These are phyloP conservation scores for Aphanomyces stellatus DNA, from an alignment of 352 stramenopile species.

Conservation along the genomic window DNA sequence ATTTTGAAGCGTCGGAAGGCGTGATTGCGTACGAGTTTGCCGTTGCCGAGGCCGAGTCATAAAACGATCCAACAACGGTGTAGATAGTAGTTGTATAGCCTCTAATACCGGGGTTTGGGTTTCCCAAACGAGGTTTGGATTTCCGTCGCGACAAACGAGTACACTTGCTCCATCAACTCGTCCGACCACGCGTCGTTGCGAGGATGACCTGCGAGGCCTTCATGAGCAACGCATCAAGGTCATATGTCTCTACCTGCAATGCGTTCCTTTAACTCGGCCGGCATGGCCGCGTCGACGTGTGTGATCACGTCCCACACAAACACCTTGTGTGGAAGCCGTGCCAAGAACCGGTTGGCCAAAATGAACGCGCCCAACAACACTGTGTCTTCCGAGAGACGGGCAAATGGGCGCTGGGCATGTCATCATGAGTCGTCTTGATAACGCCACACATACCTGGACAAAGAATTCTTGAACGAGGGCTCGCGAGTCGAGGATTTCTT, in stretches of 20 bases:
- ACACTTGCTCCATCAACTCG: conserved; percentile 43
- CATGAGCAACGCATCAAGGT: not conserved
- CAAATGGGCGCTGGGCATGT: conserved; percentile 10
- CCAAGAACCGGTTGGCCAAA: conserved; percentile 35
- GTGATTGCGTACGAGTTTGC: conserved; percentile 3
- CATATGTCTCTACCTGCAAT: not conserved
- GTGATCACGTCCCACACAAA: conserved; percentile 44
- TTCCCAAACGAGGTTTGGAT: not conserved
- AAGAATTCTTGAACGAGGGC: conserved; percentile 71
- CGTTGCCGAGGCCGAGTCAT: no score
- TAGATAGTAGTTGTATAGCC: no score
- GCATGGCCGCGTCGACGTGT: conserved; percentile 25
- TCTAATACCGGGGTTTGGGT: no score
- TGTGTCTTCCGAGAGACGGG: conserved; percentile 21
- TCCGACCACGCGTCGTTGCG: conserved; percentile 41
- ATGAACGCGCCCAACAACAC: conserved; percentile 52
- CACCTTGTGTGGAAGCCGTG: conserved; percentile 33
- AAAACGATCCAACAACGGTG: no score
- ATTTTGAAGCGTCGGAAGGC: conserved; percentile 3
- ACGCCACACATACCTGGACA: conserved; percentile 26
- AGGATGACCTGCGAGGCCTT: conserved; percentile 22
- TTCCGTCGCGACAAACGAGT: not conserved
- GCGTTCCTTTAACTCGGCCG: not conserved
- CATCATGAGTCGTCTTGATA: not conserved
- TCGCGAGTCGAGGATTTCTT: conserved; percentile 58